A percentile compares a stretch with the other conserved stretches of the same genome.
Evolutionary conservation across 139 green algal genomes (phyloP).

Genomic region (Mychonastes homosphaera): DNA sequence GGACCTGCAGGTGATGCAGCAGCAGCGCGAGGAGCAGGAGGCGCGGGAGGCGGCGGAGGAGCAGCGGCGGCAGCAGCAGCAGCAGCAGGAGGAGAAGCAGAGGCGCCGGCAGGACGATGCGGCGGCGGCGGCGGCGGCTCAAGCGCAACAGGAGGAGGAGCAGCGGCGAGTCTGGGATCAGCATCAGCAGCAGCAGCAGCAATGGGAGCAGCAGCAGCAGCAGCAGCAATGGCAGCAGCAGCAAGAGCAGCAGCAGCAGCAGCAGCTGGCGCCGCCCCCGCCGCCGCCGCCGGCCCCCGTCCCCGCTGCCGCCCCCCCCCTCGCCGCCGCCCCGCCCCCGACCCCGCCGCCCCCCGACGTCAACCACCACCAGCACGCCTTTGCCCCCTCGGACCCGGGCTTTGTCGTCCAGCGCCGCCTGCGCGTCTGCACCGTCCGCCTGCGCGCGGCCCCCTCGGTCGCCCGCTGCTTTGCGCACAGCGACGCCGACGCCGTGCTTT

Average conservation of each 20-base stretch:
- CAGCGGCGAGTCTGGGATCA: not conserved
- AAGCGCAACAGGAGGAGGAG: not conserved
- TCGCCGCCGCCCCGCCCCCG: not conserved
- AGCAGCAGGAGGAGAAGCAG: constrained; percentile 4
- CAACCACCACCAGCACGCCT: too few relatives aligned
- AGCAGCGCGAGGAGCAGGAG: not conserved
- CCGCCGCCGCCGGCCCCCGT: not conserved
- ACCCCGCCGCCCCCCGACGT: too few relatives aligned
- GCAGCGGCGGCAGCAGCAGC: not conserved
- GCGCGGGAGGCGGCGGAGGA: not conserved
- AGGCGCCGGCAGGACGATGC: not conserved
- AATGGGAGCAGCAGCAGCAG: not conserved
- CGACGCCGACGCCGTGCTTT: constrained; percentile 52
- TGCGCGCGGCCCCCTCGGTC: not conserved
- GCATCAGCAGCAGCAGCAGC: not conserved
- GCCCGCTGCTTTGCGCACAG: too few relatives aligned
- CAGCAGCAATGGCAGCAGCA: not conserved
- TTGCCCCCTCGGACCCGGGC: constrained; percentile 1
- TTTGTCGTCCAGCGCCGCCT: not conserved
- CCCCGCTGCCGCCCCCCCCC: not conserved
- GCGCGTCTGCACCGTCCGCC: not conserved
- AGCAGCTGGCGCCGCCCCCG: not conserved
- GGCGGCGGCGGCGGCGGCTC: not conserved
- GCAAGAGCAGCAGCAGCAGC: not conserved
- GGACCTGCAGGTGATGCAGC: too few relatives aligned